Evolutionary conservation across 129 eudicot genomes (phyloP), one percentile per base, ranked within the genome.

Genomic region (Escallonia herrerae): DNA sequence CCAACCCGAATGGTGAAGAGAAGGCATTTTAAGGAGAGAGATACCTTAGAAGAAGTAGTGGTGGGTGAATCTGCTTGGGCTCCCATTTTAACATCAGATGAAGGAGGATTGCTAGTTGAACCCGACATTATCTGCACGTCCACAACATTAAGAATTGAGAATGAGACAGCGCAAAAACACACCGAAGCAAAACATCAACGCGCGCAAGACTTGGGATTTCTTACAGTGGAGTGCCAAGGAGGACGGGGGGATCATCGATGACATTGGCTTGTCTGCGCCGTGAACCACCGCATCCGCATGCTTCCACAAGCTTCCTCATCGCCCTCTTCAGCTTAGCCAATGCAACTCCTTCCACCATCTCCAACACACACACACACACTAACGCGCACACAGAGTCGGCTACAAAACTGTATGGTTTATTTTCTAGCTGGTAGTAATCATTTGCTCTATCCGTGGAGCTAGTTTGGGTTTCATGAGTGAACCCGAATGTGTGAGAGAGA

Each of bases 291-390:
- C 66, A 79, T 33, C 67, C 82, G 51, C 87, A 85, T 13, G 90
- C 71, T 37, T 73, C 78, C 40, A 78, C 48, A 37, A 81, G 51
- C 65, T 76, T 81, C 75, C 14, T 73, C 22, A 79, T 80, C 15
- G 81, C 80, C 68, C 65, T 84, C 72, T 65, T 81, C 50, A 85
- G 63, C 43, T 58, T 76, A 22, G 33, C 33, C 33, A 22, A 22
- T 22, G 33, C 33, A 22, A 22, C 33, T 22, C 33, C 33, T 22
- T 22, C 33, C 33, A 22, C 33, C 33, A 22, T 22, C 33, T 22
- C 33, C 33, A 22, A 22, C 33, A 22, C 33, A 22, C 33, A 22
- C 1, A 22, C 1, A 22, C 33, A 22, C 33, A 22, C 33, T 22
- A 22, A 22, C 33, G 33, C 33, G 33, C 33, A 22, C 33, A 22